These are phyloP conservation scores for Terfezia boudieri DNA, from an alignment of 495 filamentous ascomycete species.

Conservation along the genomic window DNA sequence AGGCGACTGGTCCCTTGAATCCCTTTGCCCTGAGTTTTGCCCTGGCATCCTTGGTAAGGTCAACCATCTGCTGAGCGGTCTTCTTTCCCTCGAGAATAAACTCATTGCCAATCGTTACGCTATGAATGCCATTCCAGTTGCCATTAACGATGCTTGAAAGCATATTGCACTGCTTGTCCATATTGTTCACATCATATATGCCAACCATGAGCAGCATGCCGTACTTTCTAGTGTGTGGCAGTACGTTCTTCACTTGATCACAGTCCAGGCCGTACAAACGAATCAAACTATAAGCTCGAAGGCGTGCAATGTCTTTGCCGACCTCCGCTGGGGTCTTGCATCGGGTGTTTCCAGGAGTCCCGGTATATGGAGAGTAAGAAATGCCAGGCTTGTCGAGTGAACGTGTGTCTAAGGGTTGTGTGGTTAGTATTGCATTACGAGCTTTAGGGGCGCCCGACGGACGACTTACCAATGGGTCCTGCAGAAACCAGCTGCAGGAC, in stretches of 20 bases:
- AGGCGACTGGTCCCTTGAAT: conserved; percentile 52
- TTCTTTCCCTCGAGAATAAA: conserved; percentile 42
- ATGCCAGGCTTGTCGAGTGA: conserved; percentile 28
- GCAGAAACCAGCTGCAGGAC: not conserved
- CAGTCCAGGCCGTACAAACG: conserved; percentile 71
- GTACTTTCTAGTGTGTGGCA: conserved; percentile 33
- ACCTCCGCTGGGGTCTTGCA: conserved; percentile 48
- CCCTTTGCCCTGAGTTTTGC: conserved; percentile 33
- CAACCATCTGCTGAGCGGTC: conserved; percentile 5
- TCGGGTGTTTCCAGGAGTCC: conserved; percentile 14
- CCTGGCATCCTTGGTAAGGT: conserved; percentile 24
- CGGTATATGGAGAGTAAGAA: conserved; percentile 53
- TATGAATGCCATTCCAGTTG: conserved; percentile 40
- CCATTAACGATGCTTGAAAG: conserved; percentile 31
- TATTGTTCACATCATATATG: conserved; percentile 39
- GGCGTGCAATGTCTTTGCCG: conserved; percentile 33
- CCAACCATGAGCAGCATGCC: conserved; percentile 51
- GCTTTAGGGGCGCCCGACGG: not conserved
- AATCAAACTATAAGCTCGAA: conserved; percentile 33
- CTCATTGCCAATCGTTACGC: conserved; percentile 63
- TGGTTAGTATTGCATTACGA: not conserved
- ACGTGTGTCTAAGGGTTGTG: not conserved
- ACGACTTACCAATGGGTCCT: not conserved
- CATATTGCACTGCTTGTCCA: conserved; percentile 29
- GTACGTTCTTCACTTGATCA: conserved; percentile 38